Percentiles rank a stretch among this genome's conserved stretches.
Conservation (phyloP, 148 eudicot genomes). For the Tetragonia tetragonoides region DNA sequence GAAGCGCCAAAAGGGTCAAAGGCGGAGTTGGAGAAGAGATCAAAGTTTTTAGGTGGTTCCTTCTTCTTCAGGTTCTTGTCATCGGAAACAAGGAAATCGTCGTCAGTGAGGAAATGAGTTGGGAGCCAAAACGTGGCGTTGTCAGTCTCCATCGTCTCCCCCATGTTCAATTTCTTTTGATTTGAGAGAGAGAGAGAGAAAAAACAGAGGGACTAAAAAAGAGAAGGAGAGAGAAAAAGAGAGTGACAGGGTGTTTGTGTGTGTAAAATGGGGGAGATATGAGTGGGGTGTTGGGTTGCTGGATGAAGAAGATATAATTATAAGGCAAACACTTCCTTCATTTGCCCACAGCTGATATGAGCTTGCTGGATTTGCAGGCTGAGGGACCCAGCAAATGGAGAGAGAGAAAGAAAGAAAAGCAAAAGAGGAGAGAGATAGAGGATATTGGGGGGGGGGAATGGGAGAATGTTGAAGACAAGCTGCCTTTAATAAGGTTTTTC, state of each 20-base stretch:
- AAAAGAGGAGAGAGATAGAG: neutral
- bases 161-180: slow-evolving; percentile 10
- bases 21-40: slow-evolving; percentile 10
- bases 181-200: neutral
- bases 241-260: neutral
- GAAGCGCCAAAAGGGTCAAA: slow-evolving; percentile 23
- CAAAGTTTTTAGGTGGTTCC: neutral
- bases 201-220: neutral
- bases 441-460: neutral
- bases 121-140: slow-evolving; percentile 67
- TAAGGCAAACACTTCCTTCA: slow-evolving; percentile 1
- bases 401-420: neutral
- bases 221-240: neutral
- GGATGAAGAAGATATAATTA: slow-evolving; percentile 37
- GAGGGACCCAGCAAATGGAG: slow-evolving; percentile 2
- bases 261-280: neutral
- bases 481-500: slow-evolving; percentile 29
- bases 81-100: slow-evolving; percentile 35
- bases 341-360: neutral
- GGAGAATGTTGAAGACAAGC: slow-evolving; percentile 35
- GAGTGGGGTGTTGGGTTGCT: slow-evolving; percentile 21
- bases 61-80: neutral
- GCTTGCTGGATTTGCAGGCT: slow-evolving; percentile 15
- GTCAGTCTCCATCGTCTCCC: slow-evolving; percentile 22
- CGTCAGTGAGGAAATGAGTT: slow-evolving; percentile 58